Evolutionary conservation across 2,329 filamentous ascomycete species (phyloP).

Genomic region (Microdochium bolleyi): DNA sequence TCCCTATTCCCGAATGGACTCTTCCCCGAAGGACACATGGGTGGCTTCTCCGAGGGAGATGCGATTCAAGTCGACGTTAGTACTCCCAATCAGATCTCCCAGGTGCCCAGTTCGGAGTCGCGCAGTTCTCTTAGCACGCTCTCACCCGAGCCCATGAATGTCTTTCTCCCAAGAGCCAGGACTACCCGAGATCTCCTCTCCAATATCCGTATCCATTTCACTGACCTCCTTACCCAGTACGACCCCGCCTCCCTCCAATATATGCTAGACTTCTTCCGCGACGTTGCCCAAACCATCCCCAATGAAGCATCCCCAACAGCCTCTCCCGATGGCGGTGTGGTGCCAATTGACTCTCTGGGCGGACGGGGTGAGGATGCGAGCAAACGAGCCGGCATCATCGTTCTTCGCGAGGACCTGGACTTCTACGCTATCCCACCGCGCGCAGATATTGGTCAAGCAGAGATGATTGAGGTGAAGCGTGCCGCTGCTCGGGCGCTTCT

Average conservation of each 20-base stretch:
- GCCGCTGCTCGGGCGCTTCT: slow-evolving; percentile 82
- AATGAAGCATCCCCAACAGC: slow-evolving; percentile 60
- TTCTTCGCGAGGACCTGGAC: slow-evolving; percentile 89
- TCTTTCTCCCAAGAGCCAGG: slow-evolving; percentile 11
- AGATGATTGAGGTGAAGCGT: slow-evolving; percentile 96
- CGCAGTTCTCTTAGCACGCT: slow-evolving; percentile 8
- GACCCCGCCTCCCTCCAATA: slow-evolving; percentile 94
- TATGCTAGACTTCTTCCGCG: slow-evolving; percentile 98
- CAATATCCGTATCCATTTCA: slow-evolving; percentile 32
- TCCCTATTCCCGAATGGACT: slow-evolving; percentile 99
- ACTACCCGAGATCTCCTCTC: slow-evolving; percentile 22
- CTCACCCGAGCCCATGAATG: slow-evolving; percentile 5
- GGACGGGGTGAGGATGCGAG: slow-evolving; percentile 48
- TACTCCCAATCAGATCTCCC: slow-evolving; percentile 25
- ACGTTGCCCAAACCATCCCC: slow-evolving; percentile 93
- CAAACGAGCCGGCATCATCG: slow-evolving; percentile 95
- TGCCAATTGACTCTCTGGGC: slow-evolving; percentile 65
- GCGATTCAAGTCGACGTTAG: slow-evolving; percentile 96
- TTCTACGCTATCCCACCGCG: slow-evolving; percentile 93
- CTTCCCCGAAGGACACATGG: slow-evolving; percentile 93
- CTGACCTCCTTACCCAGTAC: slow-evolving; percentile 58
- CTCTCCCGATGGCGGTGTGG: slow-evolving; percentile 53
- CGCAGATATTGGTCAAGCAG: slow-evolving; percentile 71
- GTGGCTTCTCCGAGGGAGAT: slow-evolving; percentile 84
- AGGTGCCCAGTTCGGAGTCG: slow-evolving; percentile 11